phyloP scores from a whole-genome alignment of 2,329 filamentous ascomycete species.

The Emmonsiellopsis sp. region DNA sequence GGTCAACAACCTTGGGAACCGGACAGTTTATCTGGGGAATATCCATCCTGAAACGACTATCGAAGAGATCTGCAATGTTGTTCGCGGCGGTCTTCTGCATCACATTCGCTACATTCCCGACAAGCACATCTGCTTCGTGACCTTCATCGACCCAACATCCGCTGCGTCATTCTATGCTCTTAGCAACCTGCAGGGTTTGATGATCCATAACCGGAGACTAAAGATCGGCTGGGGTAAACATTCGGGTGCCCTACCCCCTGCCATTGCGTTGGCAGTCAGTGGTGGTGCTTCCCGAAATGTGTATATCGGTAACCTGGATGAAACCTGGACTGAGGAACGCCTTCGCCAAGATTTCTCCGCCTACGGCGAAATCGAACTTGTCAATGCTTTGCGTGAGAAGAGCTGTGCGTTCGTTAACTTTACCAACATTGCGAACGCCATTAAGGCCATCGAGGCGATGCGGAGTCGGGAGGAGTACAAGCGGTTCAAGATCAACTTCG shows the following conservation, averaged over 20 bases:
- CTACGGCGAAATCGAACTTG: slow-evolving; percentile 93
- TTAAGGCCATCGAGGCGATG: slow-evolving; percentile 97
- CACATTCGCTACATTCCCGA: slow-evolving; percentile 99
- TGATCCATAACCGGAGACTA: slow-evolving; percentile 96
- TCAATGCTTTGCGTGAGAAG: slow-evolving; percentile 95
- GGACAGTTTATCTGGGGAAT: slow-evolving; percentile 95
- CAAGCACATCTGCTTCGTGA: slow-evolving; percentile 99
- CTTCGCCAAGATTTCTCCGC: slow-evolving; percentile 94
- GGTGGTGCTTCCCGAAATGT: slow-evolving; percentile 97
- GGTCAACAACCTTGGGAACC: slow-evolving; percentile 93
- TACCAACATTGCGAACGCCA: slow-evolving; percentile 98
- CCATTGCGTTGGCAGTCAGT: slow-evolving; percentile 90
- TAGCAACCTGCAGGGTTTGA: slow-evolving; percentile 92
- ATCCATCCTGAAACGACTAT: slow-evolving; percentile 98
- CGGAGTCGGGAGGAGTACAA: slow-evolving; percentile 92
- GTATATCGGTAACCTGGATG: slow-evolving; percentile 94
- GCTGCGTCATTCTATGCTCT: slow-evolving; percentile 96
- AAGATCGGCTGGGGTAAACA: slow-evolving; percentile 99
- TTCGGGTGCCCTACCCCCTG: slow-evolving; percentile 87
- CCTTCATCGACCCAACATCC: slow-evolving; percentile 96
- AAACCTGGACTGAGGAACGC: slow-evolving; percentile 94
- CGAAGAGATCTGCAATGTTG: slow-evolving; percentile 99
- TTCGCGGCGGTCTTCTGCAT: slow-evolving; percentile 86
- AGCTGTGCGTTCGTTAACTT: slow-evolving; percentile 99
- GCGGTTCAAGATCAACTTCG: slow-evolving; percentile 99